Base-by-base conservation (phyloP, 164 flowering plant species). In the Dillenia turbinata region DNA sequence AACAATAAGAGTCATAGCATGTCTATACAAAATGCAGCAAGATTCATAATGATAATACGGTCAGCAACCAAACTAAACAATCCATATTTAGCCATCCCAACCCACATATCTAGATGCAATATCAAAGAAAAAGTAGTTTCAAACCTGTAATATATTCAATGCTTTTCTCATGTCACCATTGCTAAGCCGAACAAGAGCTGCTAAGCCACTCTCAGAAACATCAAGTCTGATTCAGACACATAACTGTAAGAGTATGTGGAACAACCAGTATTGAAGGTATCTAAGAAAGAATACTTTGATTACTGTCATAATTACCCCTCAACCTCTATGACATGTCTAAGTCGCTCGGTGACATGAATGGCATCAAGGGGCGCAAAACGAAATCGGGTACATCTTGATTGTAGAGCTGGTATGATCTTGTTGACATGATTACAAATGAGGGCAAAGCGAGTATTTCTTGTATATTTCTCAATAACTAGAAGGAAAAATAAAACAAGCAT, bases 111-210 rank as follows among this genome's bases (percentile, higher is more conserved):
- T 60, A 48, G 40, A 3, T 33, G 17, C n/a, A 43, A 17, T 8
- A 45, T 13, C 16, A 54, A 45, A 19, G 24, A 49, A 26, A 49
- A 43, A 24, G 54, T 48, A 59, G 47, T 65, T 48, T 26, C 55
- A 55, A 51, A 94, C 99, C 97, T 94, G 99, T 77, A 95, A 78
- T 73, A 92, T 95, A 72, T 95, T 95, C 83, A 92, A 79, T 49
- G 97, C 94, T 78, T 95, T 95, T 76, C 99, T 84, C 97, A 95
- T 95, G 78, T 95, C 97, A 53, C 99, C 99, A 71, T 80, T 90
- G 85, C 99, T 79, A 66, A 95, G 80, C 47, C 89, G 83, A 61
- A 90, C 97, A 78, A 92, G 77, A 55, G 97, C 97, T 12, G 75
- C 78, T 62, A 95, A 73, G 65, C 97, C 97, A 70, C 71, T 75